Evolutionary conservation across 441 rosid genomes (phyloP).

Genomic region (Pelargonium cotyledonis): DNA sequence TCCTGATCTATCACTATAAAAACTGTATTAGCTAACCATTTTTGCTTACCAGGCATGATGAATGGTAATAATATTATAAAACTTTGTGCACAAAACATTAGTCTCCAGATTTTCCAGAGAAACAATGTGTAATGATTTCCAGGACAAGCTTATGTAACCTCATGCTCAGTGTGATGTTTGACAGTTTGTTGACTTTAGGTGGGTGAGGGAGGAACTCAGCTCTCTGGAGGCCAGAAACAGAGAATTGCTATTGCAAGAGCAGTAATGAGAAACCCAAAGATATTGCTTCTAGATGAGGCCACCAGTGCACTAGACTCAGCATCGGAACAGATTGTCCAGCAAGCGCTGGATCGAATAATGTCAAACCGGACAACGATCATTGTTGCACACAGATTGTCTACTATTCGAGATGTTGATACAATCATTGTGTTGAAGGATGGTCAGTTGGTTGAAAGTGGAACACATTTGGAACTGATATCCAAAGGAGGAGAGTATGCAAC

Average conservation of each 20-base stretch:
- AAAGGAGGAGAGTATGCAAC: conserved; percentile 40
- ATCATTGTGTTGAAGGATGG: conserved; percentile 51
- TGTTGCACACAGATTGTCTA: conserved; percentile 55
- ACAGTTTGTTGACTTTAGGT: conserved; percentile 26
- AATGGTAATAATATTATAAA: too few relatives aligned
- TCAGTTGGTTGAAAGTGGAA: conserved; percentile 51
- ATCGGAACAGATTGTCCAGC: conserved; percentile 55
- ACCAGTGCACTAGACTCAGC: conserved; percentile 62
- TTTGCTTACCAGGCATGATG: neutral
- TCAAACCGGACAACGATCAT: conserved; percentile 51
- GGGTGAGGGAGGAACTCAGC: conserved; percentile 58
- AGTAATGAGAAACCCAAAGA: conserved; percentile 51
- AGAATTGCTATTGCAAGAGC: conserved; percentile 68
- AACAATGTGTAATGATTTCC: neutral
- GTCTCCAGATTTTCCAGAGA: too few relatives aligned
- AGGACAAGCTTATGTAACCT: neutral
- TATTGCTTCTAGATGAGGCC: conserved; percentile 61
- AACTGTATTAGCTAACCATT: too few relatives aligned
- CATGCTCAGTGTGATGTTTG: too few relatives aligned
- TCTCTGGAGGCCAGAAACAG: conserved; percentile 73
- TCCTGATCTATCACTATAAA: too few relatives aligned
- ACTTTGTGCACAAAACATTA: too few relatives aligned
- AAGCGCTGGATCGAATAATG: conserved; percentile 51
- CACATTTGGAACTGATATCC: conserved; percentile 43
- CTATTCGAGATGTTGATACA: conserved; percentile 37